Evolutionary conservation across 257 asterid genomes (phyloP), one percentile per base, ranked within the genome.

Genomic region (Solanum bulbocastanum): DNA sequence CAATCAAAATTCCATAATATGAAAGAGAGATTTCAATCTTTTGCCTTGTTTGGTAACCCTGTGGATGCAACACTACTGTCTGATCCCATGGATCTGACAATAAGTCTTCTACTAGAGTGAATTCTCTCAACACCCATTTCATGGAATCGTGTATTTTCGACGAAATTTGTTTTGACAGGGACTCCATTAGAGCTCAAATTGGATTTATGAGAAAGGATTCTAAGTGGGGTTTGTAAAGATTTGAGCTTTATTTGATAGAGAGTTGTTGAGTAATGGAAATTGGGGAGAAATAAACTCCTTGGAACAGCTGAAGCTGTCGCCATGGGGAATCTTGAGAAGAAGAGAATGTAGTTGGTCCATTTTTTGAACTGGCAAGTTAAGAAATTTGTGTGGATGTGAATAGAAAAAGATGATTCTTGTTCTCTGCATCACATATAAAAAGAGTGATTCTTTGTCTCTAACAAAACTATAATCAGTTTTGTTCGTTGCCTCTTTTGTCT

Each of bases 301-400:
- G 95, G 91, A 83, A 92, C 86, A 36, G 92, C 91, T 56, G 94
- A 88, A 84, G 91, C 39, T 62, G 92, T 86, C 22, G 93, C 92
- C 91, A 92, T 92, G 44, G 90, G 12, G 68, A 79, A 56, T 62
- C 83, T 32, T 83, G 72, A 83, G 87, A 62, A 49, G 91, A 37
- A 87, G 92, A 71, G 90, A 79, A 84, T 72, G 92, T 20, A 78
- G 86, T 36, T 75, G 89, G 87, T 32, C 44, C 96, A 94, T 93
- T 83, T 56, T 58, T 75, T 87, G 89, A 87, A 72, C 20, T 35
- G 83, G 27, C n/a, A 23, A 65, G 46, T 90, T 46, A 87, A 16
- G 91, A 86, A 86, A 88, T 84, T 92, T 93, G 96, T 93, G 98
- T 95, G 99, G 99, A 94, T 92, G 86, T 88, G 86, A 91, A 87